Conservation (phyloP, 257 asterid genomes). For the Jaltomata sinuosa region DNA sequence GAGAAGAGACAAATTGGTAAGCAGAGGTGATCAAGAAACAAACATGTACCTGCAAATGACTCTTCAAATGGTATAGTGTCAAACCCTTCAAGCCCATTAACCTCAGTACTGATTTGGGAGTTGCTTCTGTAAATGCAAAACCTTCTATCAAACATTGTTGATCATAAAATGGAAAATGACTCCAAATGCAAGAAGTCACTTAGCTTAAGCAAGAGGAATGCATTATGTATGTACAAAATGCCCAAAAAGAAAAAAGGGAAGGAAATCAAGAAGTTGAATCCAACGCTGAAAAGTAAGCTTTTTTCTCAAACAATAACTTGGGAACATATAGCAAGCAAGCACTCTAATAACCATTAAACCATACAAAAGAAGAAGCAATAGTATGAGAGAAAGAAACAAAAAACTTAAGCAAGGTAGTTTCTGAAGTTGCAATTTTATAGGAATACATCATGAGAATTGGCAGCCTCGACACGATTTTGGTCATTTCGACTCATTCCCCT, state of each 20-base stretch:
- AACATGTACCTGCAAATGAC: conserved; percentile 69
- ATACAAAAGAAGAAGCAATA: no score
- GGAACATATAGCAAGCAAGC: no score
- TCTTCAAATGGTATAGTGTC: conserved; percentile 80
- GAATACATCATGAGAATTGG: neutral
- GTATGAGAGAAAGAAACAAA: no score
- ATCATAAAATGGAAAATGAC: neutral
- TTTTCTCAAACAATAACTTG: no score
- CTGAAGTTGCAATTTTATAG: neutral
- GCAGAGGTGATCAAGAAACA: neutral
- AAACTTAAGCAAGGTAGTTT: neutral
- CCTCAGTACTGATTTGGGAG: conserved; percentile 85
- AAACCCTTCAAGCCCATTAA: conserved; percentile 85
- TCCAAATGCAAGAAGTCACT: neutral
- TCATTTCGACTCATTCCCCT: neutral
- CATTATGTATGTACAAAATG: neutral
- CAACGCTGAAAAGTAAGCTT: neutral
- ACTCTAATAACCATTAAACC: no score
- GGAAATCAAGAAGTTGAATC: neutral
- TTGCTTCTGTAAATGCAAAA: conserved; percentile 60
- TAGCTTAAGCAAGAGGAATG: neutral
- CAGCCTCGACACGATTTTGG: neutral
- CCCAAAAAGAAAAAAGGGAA: no score
- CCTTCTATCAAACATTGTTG: neutral
- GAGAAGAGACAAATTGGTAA: neutral